Conservation (phyloP, 495 filamentous ascomycete genomes). For the Barbatosphaeria neglecta region DNA sequence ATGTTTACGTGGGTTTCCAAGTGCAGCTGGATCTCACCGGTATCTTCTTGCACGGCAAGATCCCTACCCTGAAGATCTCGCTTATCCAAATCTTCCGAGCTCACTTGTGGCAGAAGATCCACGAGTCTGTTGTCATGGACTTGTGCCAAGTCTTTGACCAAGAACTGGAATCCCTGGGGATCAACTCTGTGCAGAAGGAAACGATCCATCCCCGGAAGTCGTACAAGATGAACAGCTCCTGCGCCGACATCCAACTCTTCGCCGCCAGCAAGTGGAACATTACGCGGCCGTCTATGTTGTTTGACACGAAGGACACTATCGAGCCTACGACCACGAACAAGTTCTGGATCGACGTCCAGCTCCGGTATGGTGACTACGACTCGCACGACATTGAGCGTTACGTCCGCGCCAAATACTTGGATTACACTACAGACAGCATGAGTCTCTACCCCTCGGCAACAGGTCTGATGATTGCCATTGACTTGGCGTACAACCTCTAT, state of each 20-base stretch:
- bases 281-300: constrained; percentile 80
- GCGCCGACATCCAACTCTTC: constrained; percentile 95
- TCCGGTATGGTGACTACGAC: constrained; percentile 98
- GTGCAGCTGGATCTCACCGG: constrained; percentile 97
- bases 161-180: constrained; percentile 88
- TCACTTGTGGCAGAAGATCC: constrained; percentile 99
- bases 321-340: constrained; percentile 95
- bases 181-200: constrained; percentile 98
- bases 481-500: constrained; percentile 96
- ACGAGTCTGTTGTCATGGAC: constrained; percentile 99
- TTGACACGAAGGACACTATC: constrained; percentile 94
- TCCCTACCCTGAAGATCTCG: constrained; percentile 96
- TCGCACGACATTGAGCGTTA: constrained; percentile 98
- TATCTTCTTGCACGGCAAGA: constrained; percentile 99
- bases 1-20: constrained; percentile 93
- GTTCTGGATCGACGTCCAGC: constrained; percentile 98
- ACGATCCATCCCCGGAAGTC: constrained; percentile 99
- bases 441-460: constrained; percentile 98
- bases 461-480: constrained; percentile 95
- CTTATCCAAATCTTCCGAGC: constrained; percentile 99
- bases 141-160: constrained; percentile 99
- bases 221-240: constrained; percentile 99
- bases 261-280: constrained; percentile 99
- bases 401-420: constrained; percentile 93
- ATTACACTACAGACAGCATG: constrained; percentile 99